Evolutionary conservation across 2,329 filamentous ascomycete genomes (phyloP).

Genomic region (Fusarium transvaalense): DNA sequence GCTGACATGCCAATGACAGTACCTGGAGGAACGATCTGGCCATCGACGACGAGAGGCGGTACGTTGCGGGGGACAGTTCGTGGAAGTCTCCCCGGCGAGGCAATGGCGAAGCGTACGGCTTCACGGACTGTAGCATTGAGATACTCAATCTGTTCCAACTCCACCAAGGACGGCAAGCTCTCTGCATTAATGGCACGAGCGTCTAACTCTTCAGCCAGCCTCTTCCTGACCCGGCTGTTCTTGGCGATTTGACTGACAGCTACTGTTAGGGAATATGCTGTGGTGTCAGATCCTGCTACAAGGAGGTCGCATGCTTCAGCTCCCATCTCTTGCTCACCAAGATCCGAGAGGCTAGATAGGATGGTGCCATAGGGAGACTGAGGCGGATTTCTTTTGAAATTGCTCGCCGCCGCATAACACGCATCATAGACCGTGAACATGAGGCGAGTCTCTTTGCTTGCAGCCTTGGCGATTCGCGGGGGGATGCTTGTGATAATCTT

Average conservation of each 20-base stretch:
- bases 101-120: not conserved
- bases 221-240: not conserved
- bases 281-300: not conserved
- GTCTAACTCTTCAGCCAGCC: not conserved
- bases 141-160: constrained; percentile 1
- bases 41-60: not conserved
- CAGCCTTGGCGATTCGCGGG: not conserved
- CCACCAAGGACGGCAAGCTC: not conserved
- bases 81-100: not conserved
- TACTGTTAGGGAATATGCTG: not conserved
- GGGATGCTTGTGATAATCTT: not conserved
- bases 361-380: not conserved
- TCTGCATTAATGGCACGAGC: too few relatives aligned
- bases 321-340: not conserved
- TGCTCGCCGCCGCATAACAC: not conserved
- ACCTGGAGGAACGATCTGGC: not conserved
- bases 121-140: constrained; percentile 3
- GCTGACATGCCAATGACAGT: not conserved
- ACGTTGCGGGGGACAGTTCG: not conserved
- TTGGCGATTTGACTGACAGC: not conserved
- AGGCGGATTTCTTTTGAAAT: not conserved
- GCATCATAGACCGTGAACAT: not conserved
- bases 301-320: not conserved
- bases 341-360: not conserved
- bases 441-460: not conserved